Evolutionary conservation across 2,329 filamentous ascomycete genomes (phyloP).

Genomic region (Paradendryphiella salina): DNA sequence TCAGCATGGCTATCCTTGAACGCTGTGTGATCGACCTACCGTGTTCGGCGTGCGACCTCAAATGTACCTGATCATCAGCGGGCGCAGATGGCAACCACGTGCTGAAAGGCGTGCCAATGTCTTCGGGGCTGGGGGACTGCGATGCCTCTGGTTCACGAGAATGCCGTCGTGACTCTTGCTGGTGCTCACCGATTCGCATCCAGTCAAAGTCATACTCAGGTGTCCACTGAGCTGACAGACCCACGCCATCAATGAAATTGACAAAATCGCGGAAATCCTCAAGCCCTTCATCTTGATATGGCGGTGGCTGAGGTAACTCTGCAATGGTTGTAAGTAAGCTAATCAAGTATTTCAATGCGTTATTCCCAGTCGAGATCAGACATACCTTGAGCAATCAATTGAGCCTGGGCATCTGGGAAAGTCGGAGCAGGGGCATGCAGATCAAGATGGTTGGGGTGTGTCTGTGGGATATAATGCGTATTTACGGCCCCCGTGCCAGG

Average conservation of each 20-base stretch:
- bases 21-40: slow-evolving; percentile 9
- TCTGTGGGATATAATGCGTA: slow-evolving; percentile 8
- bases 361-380: neutral
- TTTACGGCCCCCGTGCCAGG: neutral
- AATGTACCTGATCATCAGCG: slow-evolving; percentile 32
- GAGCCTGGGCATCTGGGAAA: slow-evolving; percentile 18
- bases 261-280: slow-evolving; percentile 41
- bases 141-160: slow-evolving; percentile 23
- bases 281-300: slow-evolving; percentile 31
- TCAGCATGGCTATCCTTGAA: neutral
- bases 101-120: slow-evolving; percentile 39
- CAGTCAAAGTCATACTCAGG: slow-evolving; percentile 39
- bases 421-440: slow-evolving; percentile 15
- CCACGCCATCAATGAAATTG: slow-evolving; percentile 42
- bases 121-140: slow-evolving; percentile 28
- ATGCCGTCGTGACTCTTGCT: slow-evolving; percentile 22
- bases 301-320: slow-evolving; percentile 11
- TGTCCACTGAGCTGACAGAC: slow-evolving; percentile 38
- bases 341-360: neutral
- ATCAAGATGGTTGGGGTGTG: slow-evolving; percentile 14
- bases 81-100: slow-evolving; percentile 39
- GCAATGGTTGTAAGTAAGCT: neutral
- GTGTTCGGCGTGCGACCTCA: slow-evolving; percentile 25
- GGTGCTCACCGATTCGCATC: slow-evolving; percentile 26
- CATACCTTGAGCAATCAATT: slow-evolving; percentile 22